These are phyloP conservation scores for Pisolithus marmoratus DNA, from an alignment of 768 basidiomycete genomes.

Conservation along the genomic window DNA sequence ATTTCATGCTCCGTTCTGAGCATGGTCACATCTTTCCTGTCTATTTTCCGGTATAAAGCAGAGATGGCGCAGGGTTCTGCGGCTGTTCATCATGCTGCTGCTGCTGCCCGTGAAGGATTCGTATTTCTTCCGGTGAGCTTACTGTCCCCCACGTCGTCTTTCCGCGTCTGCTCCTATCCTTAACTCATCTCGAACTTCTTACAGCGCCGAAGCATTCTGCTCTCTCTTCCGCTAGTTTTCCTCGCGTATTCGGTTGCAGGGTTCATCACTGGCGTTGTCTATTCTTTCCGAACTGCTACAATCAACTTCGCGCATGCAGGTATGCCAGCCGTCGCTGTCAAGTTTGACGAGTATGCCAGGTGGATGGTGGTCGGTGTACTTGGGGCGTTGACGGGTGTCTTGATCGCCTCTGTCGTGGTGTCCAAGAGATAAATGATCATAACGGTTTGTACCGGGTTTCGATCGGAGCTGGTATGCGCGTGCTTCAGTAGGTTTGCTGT, in stretches of 20 bases:
- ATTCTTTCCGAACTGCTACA: constrained; percentile 53
- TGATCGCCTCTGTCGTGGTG: constrained; percentile 45
- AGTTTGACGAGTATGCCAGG: constrained; percentile 54
- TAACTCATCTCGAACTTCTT: constrained; percentile 5
- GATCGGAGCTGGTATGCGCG: too few relatives aligned
- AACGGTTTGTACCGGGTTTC: too few relatives aligned
- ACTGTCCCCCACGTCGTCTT: background rate
- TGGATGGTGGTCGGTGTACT: constrained; percentile 60
- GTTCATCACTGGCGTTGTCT: constrained; percentile 62
- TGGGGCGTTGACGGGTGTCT: constrained; percentile 58
- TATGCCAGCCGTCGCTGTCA: constrained; percentile 27
- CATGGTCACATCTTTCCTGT: constrained; percentile 62
- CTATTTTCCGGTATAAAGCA: constrained; percentile 64
- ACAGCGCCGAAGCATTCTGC: constrained; percentile 48
- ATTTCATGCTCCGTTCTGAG: constrained; percentile 64
- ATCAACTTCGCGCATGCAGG: constrained; percentile 31
- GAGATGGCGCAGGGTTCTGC: constrained; percentile 51
- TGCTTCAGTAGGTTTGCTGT: too few relatives aligned
- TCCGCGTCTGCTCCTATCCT: background rate
- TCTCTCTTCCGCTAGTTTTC: constrained; percentile 71
- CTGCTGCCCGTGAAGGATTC: constrained; percentile 47
- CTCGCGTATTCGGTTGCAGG: constrained; percentile 65
- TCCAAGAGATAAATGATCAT: constrained; percentile 11
- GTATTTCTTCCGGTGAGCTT: constrained; percentile 44
- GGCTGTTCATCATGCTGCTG: constrained; percentile 30